These are phyloP conservation scores for Polychaeton citri DNA, from an alignment of 2,329 filamentous ascomycete species.

Conservation along the genomic window DNA sequence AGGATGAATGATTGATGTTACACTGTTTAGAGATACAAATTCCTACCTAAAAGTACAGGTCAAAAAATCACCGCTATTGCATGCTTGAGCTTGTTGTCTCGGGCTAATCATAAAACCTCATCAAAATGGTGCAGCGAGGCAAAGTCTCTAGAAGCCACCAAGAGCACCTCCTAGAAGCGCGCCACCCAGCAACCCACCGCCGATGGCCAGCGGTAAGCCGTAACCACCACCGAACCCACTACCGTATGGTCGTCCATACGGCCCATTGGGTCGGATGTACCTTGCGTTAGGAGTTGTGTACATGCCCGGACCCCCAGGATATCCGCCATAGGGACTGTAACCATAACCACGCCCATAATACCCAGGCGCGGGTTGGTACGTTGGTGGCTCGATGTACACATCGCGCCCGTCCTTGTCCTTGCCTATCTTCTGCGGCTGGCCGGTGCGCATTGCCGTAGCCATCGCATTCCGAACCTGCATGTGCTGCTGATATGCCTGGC, in stretches of 20 bases:
- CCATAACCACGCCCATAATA: slow-evolving; percentile 7
- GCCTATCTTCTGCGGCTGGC: slow-evolving; percentile 42
- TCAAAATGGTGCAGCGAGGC: too few relatives aligned
- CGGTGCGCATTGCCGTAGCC: slow-evolving; percentile 37
- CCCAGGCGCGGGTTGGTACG: slow-evolving; percentile 9
- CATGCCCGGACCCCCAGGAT: slow-evolving; percentile 7
- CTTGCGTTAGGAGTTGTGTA: slow-evolving; percentile 37
- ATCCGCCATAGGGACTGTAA: slow-evolving; percentile 29
- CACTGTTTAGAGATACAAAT: too few relatives aligned
- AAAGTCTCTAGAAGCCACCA: slow-evolving; percentile 1
- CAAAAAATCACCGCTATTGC: too few relatives aligned
- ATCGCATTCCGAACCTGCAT: slow-evolving; percentile 38
- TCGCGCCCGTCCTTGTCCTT: slow-evolving; percentile 41
- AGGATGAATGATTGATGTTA: too few relatives aligned
- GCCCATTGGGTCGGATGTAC: slow-evolving; percentile 34
- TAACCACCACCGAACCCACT: slow-evolving; percentile 34
- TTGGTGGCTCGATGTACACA: slow-evolving; percentile 46
- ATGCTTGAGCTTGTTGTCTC: too few relatives aligned
- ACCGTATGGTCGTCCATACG: slow-evolving; percentile 32
- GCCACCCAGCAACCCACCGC: slow-evolving; percentile 34
- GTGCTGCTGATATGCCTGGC: slow-evolving; percentile 39
- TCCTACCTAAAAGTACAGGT: too few relatives aligned
- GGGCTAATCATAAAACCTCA: too few relatives aligned
- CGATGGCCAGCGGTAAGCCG: slow-evolving; percentile 32
- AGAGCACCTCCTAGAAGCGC: slow-evolving; percentile 13